Percentiles rank a stretch among this genome's conserved stretches.
Evolutionary conservation across 306 rosid species (phyloP).

Genomic region (Acacia crassicarpa): DNA sequence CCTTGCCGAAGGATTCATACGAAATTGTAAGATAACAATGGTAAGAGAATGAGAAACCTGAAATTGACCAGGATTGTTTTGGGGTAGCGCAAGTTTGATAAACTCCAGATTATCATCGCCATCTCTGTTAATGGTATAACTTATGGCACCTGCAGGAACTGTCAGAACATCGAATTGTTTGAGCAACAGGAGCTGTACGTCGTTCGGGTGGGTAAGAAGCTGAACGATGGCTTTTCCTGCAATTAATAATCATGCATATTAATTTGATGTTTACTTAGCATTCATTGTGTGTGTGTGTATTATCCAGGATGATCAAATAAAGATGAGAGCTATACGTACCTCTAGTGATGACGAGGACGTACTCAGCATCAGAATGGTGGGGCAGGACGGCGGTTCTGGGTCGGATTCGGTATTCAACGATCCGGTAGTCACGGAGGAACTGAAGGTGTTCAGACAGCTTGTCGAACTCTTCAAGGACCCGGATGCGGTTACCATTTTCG

Average conservation of each 20-base stretch:
- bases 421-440: conserved; percentile 2
- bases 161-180: background rate
- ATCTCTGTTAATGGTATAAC: background rate
- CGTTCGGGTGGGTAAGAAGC: background rate
- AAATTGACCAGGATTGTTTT: background rate
- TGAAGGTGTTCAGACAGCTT: background rate
- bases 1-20: no score
- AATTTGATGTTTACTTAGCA: no score
- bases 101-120: background rate
- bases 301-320: background rate
- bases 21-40: no score
- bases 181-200: background rate
- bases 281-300: background rate
- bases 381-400: conserved; percentile 36
- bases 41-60: background rate
- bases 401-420: background rate
- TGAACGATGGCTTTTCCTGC: conserved; percentile 30
- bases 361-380: conserved; percentile 34
- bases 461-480: conserved; percentile 24
- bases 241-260: background rate
- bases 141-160: background rate
- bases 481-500: conserved; percentile 24
- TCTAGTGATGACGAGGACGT: background rate
- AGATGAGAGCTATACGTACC: conserved; percentile 1
- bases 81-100: background rate